Conservation (phyloP, 352 stramenopile genomes). For the Thalassiosira pacifica region DNA sequence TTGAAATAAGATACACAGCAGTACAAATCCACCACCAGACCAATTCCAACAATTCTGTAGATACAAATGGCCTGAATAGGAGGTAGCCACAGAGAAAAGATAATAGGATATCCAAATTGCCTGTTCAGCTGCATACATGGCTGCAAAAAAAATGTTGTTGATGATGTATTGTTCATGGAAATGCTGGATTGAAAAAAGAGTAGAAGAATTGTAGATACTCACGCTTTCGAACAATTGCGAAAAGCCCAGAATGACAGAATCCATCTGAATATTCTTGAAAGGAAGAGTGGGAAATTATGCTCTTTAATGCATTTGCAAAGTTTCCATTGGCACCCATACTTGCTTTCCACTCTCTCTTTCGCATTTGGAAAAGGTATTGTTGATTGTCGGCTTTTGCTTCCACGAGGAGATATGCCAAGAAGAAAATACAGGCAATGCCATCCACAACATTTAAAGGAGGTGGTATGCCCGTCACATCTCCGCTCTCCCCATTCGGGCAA, state of each 20-base stretch:
- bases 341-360: slow-evolving; percentile 84
- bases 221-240: slow-evolving; percentile 92
- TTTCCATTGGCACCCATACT: slow-evolving; percentile 11
- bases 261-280: slow-evolving; percentile 64
- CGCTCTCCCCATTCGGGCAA: slow-evolving; percentile 18
- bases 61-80: slow-evolving; percentile 43
- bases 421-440: slow-evolving; percentile 81
- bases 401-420: slow-evolving; percentile 87
- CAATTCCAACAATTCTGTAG: slow-evolving; percentile 79
- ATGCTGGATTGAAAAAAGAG: no score
- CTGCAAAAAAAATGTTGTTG: no score
- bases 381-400: slow-evolving; percentile 92
- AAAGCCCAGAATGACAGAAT: slow-evolving; percentile 91
- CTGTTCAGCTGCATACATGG: slow-evolving; percentile 94
- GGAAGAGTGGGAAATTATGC: not conserved
- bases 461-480: not conserved
- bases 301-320: slow-evolving; percentile 24
- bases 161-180: no score
- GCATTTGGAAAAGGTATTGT: slow-evolving; percentile 91
- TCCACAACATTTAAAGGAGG: slow-evolving; percentile 86
- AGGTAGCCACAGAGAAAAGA: slow-evolving; percentile 89
- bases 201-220: no score
- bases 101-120: slow-evolving; percentile 92
- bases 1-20: slow-evolving; percentile 91
- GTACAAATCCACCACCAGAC: slow-evolving; percentile 87